Base-by-base conservation (phyloP, 2,329 filamentous ascomycete species). In the Pochonia chlamydosporia region DNA sequence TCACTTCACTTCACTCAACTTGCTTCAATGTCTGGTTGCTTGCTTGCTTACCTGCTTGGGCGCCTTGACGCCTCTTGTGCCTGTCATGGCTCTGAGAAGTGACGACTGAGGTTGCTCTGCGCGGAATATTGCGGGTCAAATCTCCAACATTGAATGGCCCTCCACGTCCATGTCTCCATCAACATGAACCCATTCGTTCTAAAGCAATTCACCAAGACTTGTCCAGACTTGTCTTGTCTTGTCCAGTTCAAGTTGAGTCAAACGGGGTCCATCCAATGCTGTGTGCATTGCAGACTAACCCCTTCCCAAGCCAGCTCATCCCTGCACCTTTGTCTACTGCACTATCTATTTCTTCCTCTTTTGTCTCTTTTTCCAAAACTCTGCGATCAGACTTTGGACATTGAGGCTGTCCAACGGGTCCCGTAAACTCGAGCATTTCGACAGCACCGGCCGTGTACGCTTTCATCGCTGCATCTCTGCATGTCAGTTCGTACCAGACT, bases 251-350 rank as follows among this genome's bases (percentile, higher is more conserved):
- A n/a, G n/a, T n/a, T n/a, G n/a, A n/a, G n/a, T n/a, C n/a, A n/a
- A n/a, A n/a, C n/a, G n/a, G n/a, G n/a, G n/a, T n/a, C n/a, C n/a
- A n/a, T n/a, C n/a, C n/a, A n/a, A n/a, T n/a, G n/a, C n/a, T n/a
- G n/a, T n/a, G n/a, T n/a, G n/a, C 35, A 23, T 39, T 23, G 35
- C 23, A 40, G 31, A 28, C 43, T 33, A 28, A 33, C 25, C 44
- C 48, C 46, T 45, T 45, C 43, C 39, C 35, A 43, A 46, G 48
- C 26, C 46, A 41, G 40, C 23, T 20, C 37, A 44, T 49, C 42
- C 48, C 48, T 49, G 48, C 36, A 37, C 40, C 21, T 21, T 31
- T 44, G 46, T 47, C 48, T 41, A 43, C 43, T 33, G 31, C 30
- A 28, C 42, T 21, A 40, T 43, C 46, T 37, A 25, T 36, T 46